Base-by-base conservation (phyloP, 2,329 filamentous ascomycete genomes). In the Trichoderma sp. region DNA sequence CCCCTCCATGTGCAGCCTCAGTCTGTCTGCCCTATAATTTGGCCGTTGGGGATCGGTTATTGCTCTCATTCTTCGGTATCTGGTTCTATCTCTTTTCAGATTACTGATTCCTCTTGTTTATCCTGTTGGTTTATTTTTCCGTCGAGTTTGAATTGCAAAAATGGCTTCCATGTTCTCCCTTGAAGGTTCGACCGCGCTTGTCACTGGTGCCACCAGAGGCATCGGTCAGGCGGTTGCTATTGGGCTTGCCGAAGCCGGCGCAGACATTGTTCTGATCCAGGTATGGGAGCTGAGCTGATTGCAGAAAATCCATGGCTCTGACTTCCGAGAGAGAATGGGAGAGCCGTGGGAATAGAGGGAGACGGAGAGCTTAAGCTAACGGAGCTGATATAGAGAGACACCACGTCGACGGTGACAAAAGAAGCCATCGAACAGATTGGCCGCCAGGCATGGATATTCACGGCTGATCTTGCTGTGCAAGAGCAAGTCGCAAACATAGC, bases 391-490 rank as follows among this genome's bases (percentile, higher is more conserved):
- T 64, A 84, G 82, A 78, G 83, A 58, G 80, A 83, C 68, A 77
- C 78, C 15, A 75, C 76, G 17, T 76, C 76, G 34, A 81, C 78
- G 4, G 74, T 77, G 42, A 94, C 91, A 9, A 86, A 88, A 73
- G 76, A 86, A 48, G 82, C 84, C 13, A 84, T 94, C 73, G 85
- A 88, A 75, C 81, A 84, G 45, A 84, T 92, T 7, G 89, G 89
- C 69, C 88, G 90, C 71, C 89, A 86, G 76, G 88, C 85, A 53
- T 81, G 78, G 67, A 88, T 93, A 75, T 91, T 92, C 81, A 87
- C 84, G 1, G 88, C 88, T 19, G 91, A 94, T 79, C 87, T 94
- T 29, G 82, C 87, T 45, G 87, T 84, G 2, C 77, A 82, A n/a
- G 74, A 80, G 22, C 86, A 87, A 25, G 88, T 93, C 65, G 80